Evolutionary conservation across 2,329 filamentous ascomycete species (phyloP).

Genomic region (Akanthomyces muscarius): DNA sequence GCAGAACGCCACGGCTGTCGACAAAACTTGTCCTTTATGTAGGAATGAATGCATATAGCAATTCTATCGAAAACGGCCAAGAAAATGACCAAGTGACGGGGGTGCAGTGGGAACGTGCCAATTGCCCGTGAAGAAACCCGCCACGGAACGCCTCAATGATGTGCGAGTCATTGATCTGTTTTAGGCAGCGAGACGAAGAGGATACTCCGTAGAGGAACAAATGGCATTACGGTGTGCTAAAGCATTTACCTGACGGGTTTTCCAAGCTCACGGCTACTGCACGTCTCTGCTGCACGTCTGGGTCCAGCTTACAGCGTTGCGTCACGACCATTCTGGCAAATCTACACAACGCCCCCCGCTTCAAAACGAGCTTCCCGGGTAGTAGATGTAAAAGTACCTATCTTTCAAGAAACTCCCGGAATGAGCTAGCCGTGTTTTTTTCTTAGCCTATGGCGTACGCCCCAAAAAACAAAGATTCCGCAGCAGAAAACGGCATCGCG

Average conservation of each 20-base stretch:
- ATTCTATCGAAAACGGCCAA: neutral
- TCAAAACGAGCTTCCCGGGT: too few relatives aligned
- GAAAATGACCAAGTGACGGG: neutral
- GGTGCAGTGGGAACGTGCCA: neutral
- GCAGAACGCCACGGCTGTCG: neutral
- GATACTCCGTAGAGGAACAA: neutral
- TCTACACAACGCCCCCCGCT: too few relatives aligned
- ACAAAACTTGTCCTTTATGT: neutral
- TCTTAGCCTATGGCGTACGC: neutral
- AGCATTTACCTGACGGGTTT: too few relatives aligned
- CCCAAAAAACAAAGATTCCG: too few relatives aligned
- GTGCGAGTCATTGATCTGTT: neutral
- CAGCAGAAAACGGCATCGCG: too few relatives aligned
- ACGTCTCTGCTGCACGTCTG: too few relatives aligned
- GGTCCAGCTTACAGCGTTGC: too few relatives aligned
- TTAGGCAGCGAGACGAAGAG: neutral
- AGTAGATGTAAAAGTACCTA: too few relatives aligned
- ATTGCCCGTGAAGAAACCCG: neutral
- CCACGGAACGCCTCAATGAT: neutral
- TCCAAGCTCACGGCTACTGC: too few relatives aligned
- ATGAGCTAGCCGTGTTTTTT: neutral
- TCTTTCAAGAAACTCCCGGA: too few relatives aligned
- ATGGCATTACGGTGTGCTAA: too few relatives aligned
- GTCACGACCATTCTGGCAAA: too few relatives aligned
- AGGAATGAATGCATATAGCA: conserved; percentile 3